Base-by-base conservation (phyloP, 2,329 filamentous ascomycete species). In the Cordyceps javanica region DNA sequence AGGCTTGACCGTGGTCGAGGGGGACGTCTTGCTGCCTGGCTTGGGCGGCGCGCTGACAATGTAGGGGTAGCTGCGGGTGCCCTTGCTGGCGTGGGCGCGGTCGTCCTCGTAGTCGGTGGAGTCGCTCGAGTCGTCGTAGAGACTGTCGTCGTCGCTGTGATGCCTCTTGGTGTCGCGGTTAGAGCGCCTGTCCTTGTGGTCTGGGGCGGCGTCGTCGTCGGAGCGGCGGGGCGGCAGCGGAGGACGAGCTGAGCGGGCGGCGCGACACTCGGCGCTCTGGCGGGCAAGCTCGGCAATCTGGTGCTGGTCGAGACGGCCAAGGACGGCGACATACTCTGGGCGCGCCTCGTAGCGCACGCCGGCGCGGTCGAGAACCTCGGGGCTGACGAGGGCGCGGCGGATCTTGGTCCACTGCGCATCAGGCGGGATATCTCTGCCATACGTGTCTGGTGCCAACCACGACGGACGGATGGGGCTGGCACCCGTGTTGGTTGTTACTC, bases 351-450 rank as follows among this genome's bases (percentile, higher is more conserved):
- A 86, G 10, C 83, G 77, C 23, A 83, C 75, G 13, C 80, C 77
- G 4, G 81, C 81, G 42, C 76, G 72, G 39, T 77, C 73, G 3
- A 86, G 72, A 0, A 84, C 80, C 61, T 83, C 81, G 5, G 79
- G 77, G n/a, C 81, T 84, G 9, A 86, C 75, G 0, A 83, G 72
- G 1, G 71, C 72, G 13, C 83, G 76, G 56, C 73, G 75, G 34
- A 86, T 82, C 57, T 75, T 78, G 4, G 83, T 86, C 83, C 83
- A 86, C 51, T 77, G 75, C 2, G 82, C 83, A 26, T 84, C 79
- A 2, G 76, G 64, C 0, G 77, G 69, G 2, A 87, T 87, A 13
- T 80, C 75, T 5, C 77, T 74, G 2, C 84, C 84, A 32, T 78
- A 75, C 23, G 77, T 74, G 62, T 87, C 84, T 0, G 84, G 83